Percentiles rank a stretch among this genome's conserved stretches.
phyloP scores from a whole-genome alignment of 1,139 yeast species.

The Hyphopichia burtonii region DNA sequence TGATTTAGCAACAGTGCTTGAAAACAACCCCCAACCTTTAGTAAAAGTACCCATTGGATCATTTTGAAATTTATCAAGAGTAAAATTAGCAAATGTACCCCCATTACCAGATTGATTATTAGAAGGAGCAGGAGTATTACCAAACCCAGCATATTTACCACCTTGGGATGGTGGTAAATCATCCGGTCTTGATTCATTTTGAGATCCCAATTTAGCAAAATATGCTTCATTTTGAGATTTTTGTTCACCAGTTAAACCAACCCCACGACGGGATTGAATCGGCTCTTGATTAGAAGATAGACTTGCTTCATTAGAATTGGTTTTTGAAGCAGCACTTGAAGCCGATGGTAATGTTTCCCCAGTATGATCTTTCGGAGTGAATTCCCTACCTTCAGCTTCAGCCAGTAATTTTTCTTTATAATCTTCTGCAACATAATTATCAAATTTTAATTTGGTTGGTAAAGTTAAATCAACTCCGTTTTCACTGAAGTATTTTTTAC shows the following conservation, averaged over 20 bases:
- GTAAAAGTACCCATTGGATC: conserved; percentile 89
- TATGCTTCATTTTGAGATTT: conserved; percentile 73
- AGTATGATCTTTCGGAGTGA: conserved; percentile 65
- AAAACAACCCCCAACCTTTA: conserved; percentile 93
- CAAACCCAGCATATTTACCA: conserved; percentile 90
- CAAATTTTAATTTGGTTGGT: conserved; percentile 75
- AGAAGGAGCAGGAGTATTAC: conserved; percentile 64
- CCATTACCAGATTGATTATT: conserved; percentile 9
- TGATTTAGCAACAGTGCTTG: conserved; percentile 78
- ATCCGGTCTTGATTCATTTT: conserved; percentile 72
- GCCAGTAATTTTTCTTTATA: conserved; percentile 81
- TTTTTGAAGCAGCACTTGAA: not conserved
- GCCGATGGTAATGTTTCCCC: conserved; percentile 43
- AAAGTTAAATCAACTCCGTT: conserved; percentile 70
- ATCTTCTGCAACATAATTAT: conserved; percentile 90
- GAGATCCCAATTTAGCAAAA: conserved; percentile 74
- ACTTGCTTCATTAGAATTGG: conserved; percentile 8
- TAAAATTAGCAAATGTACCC: conserved; percentile 53
- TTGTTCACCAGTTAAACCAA: conserved; percentile 38
- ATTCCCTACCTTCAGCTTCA: conserved; percentile 70
- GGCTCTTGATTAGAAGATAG: conserved; percentile 24
- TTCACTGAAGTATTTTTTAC: conserved; percentile 62
- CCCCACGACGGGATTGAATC: conserved; percentile 41
- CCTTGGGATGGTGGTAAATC: conserved; percentile 91
- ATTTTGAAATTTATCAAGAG: conserved; percentile 71